Percentiles rank a stretch among this genome's conserved stretches.
phyloP scores from a whole-genome alignment of 352 stramenopile genomes.

The Globisporangium perplexum region DNA sequence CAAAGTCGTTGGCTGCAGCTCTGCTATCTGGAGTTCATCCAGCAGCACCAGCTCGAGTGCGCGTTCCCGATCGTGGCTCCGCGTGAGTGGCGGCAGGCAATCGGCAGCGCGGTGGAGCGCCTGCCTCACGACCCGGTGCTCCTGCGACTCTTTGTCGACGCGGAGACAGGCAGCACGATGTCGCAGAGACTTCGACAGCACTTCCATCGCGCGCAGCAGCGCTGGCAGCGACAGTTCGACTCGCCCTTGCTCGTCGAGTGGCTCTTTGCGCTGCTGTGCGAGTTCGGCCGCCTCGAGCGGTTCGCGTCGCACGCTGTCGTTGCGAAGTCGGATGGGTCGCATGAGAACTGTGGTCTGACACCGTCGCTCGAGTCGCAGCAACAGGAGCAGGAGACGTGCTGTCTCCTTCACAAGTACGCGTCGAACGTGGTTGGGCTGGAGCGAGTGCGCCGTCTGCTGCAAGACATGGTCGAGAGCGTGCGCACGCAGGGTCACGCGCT shows the following conservation, averaged over 20 bases:
- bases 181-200: conserved; percentile 65
- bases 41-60: conserved; percentile 35
- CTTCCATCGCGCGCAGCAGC: conserved; percentile 38
- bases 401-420: conserved; percentile 60
- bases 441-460: conserved; percentile 56
- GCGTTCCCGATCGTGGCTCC: conserved; percentile 36
- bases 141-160: conserved; percentile 68
- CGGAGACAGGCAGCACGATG: conserved; percentile 61
- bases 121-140: conserved; percentile 46
- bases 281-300: conserved; percentile 52
- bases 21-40: conserved; percentile 52
- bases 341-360: background rate
- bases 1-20: conserved; percentile 30
- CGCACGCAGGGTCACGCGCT: conserved; percentile 51
- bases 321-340: too few relatives aligned
- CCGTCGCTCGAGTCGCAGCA: background rate
- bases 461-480: conserved; percentile 50
- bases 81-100: conserved; percentile 38
- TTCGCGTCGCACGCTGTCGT: background rate
- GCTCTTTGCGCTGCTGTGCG: conserved; percentile 68
- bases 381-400: conserved; percentile 25
- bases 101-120: conserved; percentile 28
- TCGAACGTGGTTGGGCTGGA: conserved; percentile 45
- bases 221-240: conserved; percentile 48
- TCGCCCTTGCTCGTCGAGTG: conserved; percentile 63